Evolutionary conservation across 805 yeast genomes (phyloP).

Genomic region (Huiozyma naganishii): DNA sequence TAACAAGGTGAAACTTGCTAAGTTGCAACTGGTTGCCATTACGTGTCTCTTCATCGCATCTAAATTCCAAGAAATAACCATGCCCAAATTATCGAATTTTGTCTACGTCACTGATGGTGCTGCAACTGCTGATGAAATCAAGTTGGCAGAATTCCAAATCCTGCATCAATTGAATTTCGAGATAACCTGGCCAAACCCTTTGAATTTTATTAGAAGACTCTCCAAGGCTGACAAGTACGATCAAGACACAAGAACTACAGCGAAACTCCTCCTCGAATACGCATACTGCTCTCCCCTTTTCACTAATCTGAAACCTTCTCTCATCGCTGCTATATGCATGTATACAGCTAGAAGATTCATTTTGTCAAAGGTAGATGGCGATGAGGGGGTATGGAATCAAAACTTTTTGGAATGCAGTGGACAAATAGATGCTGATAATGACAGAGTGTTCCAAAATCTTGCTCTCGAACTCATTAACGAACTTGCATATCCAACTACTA

Average conservation of each 20-base stretch:
- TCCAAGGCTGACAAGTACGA: conserved; percentile 88
- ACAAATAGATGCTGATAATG: conserved; percentile 13
- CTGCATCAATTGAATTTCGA: conserved; percentile 62
- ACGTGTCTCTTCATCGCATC: conserved; percentile 83
- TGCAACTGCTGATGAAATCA: conserved; percentile 69
- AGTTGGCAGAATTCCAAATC: conserved; percentile 72
- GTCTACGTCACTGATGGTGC: conserved; percentile 84
- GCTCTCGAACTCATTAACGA: conserved; percentile 20
- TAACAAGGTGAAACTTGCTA: conserved; percentile 63
- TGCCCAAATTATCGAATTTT: conserved; percentile 76
- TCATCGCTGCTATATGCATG: conserved; percentile 79
- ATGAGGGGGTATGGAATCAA: conserved; percentile 22
- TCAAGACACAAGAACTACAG: conserved; percentile 69
- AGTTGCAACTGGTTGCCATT: conserved; percentile 76
- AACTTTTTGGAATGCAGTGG: conserved; percentile 19
- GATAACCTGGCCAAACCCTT: conserved; percentile 77
- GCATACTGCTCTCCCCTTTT: conserved; percentile 67
- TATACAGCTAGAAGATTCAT: conserved; percentile 56
- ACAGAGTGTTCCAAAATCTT: conserved; percentile 10
- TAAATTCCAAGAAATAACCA: conserved; percentile 85
- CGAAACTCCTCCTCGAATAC: conserved; percentile 71
- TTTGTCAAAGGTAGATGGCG: conserved; percentile 4
- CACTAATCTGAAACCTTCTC: conserved; percentile 62
- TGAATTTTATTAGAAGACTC: conserved; percentile 77
- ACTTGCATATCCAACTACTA: conserved; percentile 22